Conservation (phyloP, 2,329 filamentous ascomycete genomes). For the Microdochium paspali region DNA sequence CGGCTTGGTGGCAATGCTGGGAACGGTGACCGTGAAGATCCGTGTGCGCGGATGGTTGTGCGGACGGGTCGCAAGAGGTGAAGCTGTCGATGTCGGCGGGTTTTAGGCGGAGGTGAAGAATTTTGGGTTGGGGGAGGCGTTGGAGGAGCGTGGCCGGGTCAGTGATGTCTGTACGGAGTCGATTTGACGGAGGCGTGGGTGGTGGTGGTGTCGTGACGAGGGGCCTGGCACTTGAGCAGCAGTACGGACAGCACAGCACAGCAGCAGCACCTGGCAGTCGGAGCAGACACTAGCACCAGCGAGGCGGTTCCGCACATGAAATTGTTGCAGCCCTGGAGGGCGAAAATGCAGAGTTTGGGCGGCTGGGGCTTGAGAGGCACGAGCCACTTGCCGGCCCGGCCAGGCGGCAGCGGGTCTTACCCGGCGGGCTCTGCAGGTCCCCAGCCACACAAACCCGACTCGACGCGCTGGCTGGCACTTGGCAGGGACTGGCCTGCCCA, state of each 20-base stretch:
- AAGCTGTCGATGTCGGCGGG: background rate
- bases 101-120: background rate
- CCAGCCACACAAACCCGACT: background rate
- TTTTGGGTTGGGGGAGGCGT: background rate
- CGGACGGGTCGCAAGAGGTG: background rate
- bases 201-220: background rate
- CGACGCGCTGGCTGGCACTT: background rate
- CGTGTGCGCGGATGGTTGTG: background rate
- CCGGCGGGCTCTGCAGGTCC: background rate
- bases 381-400: background rate
- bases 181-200: background rate
- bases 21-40: background rate
- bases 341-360: background rate
- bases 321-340: constrained; percentile 1
- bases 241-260: background rate
- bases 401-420: background rate
- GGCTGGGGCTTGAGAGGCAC: background rate
- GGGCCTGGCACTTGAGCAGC: background rate
- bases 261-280: background rate
- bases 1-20: background rate
- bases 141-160: background rate
- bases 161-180: background rate
- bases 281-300: no score
- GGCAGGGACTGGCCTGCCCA: no score
- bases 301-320: background rate